These are phyloP conservation scores for Candida sakaeoensis DNA, from an alignment of 805 yeast species.

Conservation along the genomic window DNA sequence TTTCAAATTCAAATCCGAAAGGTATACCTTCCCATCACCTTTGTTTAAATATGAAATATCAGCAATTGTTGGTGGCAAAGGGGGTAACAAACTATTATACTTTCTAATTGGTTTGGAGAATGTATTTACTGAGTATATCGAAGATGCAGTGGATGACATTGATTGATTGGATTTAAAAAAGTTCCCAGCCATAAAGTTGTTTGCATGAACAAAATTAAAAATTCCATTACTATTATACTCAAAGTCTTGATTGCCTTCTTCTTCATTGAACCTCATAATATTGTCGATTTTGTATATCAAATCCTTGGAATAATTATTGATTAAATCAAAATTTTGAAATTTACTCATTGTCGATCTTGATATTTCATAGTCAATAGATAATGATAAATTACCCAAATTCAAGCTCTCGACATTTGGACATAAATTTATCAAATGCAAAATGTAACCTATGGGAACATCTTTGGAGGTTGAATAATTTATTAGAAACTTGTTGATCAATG, in stretches of 20 bases:
- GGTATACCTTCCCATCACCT: slow-evolving; percentile 31
- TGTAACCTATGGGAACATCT: slow-evolving; percentile 76
- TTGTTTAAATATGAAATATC: slow-evolving; percentile 27
- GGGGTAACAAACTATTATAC: slow-evolving; percentile 38
- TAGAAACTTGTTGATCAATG: slow-evolving; percentile 57
- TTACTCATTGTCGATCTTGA: slow-evolving; percentile 30
- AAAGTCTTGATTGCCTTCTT: slow-evolving; percentile 2
- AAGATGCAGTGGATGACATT: slow-evolving; percentile 19
- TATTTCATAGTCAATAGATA: slow-evolving; percentile 66
- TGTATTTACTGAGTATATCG: slow-evolving; percentile 23
- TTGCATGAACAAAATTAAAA: slow-evolving; percentile 1
- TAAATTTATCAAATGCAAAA: slow-evolving; percentile 62
- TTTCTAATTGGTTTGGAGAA: slow-evolving; percentile 28
- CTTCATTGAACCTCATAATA: slow-evolving; percentile 14
- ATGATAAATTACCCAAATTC: slow-evolving; percentile 57
- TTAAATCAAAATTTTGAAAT: slow-evolving; percentile 36
- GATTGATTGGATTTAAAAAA: slow-evolving; percentile 10
- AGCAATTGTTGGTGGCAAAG: slow-evolving; percentile 25
- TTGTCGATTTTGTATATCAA: slow-evolving; percentile 21
- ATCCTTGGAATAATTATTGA: slow-evolving; percentile 35
- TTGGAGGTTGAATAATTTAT: slow-evolving; percentile 60
- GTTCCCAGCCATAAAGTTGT: slow-evolving; percentile 3
- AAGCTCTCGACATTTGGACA: slow-evolving; percentile 59
- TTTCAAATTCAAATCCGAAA: slow-evolving; percentile 40
- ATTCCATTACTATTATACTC: neutral